Conservation (phyloP, 2,329 filamentous ascomycete species). For the Paecilomyces niveus region DNA sequence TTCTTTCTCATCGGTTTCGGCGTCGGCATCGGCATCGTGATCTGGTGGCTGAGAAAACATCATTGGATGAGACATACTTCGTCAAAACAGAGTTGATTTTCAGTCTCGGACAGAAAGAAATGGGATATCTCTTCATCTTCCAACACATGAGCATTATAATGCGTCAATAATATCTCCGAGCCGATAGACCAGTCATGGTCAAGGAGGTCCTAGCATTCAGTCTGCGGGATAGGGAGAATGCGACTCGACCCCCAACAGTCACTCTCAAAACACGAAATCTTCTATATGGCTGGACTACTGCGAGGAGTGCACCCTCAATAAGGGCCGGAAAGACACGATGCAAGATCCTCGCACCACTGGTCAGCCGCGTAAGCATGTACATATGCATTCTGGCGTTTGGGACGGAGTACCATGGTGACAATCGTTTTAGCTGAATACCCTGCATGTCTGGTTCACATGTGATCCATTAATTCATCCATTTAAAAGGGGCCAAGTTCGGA, state of each 20-base stretch:
- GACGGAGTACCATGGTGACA: not conserved
- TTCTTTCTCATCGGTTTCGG: constrained; percentile 29
- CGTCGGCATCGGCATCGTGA: constrained; percentile 37
- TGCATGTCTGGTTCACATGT: not conserved
- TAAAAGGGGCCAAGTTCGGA: not conserved
- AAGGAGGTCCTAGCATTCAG: not conserved
- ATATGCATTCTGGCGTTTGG: not conserved
- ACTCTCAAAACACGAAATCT: not conserved
- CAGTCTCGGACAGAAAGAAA: no score
- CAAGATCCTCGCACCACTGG: not conserved
- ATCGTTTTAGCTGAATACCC: no score
- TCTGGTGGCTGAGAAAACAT: constrained; percentile 37
- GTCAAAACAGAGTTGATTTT: no score
- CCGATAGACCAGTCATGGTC: not conserved
- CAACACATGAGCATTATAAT: not conserved
- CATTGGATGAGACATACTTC: constrained; percentile 20
- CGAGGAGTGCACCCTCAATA: not conserved
- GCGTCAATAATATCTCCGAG: not conserved
- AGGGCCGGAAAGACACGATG: not conserved
- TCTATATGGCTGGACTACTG: not conserved
- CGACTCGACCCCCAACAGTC: not conserved
- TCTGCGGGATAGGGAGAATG: not conserved
- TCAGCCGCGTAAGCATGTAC: not conserved
- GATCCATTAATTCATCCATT: not conserved
- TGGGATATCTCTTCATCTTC: no score